Evolutionary conservation across 371 early-diverging fungal genomes (phyloP).

Genomic region (Rhizopus stolonifer): DNA sequence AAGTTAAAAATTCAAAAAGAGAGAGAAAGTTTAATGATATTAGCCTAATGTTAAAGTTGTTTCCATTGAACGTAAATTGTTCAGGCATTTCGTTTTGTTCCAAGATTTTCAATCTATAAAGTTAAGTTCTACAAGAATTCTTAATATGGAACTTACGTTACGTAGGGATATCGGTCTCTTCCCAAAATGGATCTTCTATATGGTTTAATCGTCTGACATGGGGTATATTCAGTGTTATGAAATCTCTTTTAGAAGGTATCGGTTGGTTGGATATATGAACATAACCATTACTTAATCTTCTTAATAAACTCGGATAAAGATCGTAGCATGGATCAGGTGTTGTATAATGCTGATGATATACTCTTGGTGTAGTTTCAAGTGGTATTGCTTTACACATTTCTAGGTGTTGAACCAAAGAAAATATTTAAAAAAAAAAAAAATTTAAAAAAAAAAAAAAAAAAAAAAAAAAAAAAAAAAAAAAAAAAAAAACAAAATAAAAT

Average conservation of each 20-base stretch:
- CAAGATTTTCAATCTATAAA: constrained; percentile 46
- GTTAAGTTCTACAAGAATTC: no score
- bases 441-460: constrained; percentile 6
- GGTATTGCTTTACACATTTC: constrained; percentile 17
- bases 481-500: no score
- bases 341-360: constrained; percentile 39
- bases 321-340: constrained; percentile 36
- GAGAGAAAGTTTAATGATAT: no score
- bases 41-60: constrained; percentile 11
- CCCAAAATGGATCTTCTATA: constrained; percentile 19
- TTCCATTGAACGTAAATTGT: constrained; percentile 33
- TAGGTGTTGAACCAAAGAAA: constrained; percentile 27
- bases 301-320: constrained; percentile 40
- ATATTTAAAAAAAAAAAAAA: neutral
- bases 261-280: constrained; percentile 22
- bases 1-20: no score
- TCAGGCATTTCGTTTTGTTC: constrained; percentile 48
- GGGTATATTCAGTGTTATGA: constrained; percentile 22
- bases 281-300: constrained; percentile 39
- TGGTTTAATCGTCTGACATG: constrained; percentile 2
- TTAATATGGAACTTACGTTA: no score
- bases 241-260: constrained; percentile 15
- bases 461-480: no score
- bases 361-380: constrained; percentile 40
- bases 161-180: constrained; percentile 19